These are phyloP conservation scores for Pouteria glomerata DNA, from an alignment of 148 eudicot genomes.

Conservation along the genomic window DNA sequence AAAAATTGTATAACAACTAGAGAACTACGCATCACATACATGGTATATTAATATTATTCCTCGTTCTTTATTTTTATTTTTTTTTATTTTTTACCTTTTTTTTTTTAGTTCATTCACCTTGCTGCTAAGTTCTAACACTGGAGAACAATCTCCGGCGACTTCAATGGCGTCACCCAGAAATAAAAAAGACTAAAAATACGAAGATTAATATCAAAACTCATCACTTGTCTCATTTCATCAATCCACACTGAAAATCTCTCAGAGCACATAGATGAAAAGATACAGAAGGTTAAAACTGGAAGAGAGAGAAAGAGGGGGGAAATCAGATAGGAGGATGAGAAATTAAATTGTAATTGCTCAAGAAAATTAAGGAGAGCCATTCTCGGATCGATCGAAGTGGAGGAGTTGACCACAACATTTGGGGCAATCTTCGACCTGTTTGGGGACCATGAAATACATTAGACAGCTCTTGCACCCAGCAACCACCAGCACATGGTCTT, in stretches of 20 bases:
- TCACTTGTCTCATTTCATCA: constrained; percentile 15
- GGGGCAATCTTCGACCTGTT: constrained; percentile 63
- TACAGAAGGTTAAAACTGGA: neutral
- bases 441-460: constrained; percentile 95
- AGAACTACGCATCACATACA: no score
- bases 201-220: neutral
- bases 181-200: no score
- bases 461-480: constrained; percentile 91
- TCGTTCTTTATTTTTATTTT: no score
- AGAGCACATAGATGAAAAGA: neutral
- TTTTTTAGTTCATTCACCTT: no score
- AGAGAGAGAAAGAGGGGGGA: no score
- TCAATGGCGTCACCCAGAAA: no score
- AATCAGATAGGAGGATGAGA: neutral
- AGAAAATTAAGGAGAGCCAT: constrained; percentile 19
- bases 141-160: no score
- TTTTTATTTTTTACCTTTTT: no score
- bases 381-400: constrained; percentile 55
- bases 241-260: constrained; percentile 15
- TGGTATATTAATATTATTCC: no score
- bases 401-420: constrained; percentile 88
- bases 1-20: no score
- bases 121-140: no score
- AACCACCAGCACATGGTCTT: constrained; percentile 53
- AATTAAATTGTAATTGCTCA: neutral